Percentiles rank a stretch among this genome's conserved stretches.
Evolutionary conservation across 768 basidiomycete species (phyloP).

Genomic region (Podaxis pistillaris): DNA sequence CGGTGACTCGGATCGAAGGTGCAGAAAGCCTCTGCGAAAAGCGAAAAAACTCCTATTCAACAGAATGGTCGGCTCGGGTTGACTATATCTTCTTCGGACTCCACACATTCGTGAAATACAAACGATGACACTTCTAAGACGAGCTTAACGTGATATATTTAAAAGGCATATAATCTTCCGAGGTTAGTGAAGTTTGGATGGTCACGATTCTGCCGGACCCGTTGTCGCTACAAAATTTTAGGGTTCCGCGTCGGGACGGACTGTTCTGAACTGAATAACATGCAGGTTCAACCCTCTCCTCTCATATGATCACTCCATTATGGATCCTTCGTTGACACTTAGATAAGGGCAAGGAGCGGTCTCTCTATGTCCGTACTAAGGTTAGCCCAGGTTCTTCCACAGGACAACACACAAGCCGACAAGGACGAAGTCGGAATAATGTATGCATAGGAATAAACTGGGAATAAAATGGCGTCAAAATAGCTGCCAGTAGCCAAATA

Average conservation of each 20-base stretch:
- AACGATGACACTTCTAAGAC: neutral
- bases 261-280: neutral
- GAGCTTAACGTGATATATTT: no score
- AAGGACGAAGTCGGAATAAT: neutral
- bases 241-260: constrained; percentile 3
- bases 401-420: neutral
- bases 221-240: neutral
- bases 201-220: neutral
- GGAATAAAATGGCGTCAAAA: neutral
- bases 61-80: no score
- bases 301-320: neutral
- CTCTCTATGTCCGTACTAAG: neutral
- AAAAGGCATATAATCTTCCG: neutral
- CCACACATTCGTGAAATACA: neutral
- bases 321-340: neutral
- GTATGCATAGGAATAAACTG: neutral
- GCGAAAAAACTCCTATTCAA: no score
- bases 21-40: no score
- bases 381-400: neutral
- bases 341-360: neutral
- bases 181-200: neutral
- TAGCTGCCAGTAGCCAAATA: neutral
- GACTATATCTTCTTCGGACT: neutral
- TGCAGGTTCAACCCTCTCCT: neutral
- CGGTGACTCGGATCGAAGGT: no score